Percentiles rank a stretch among this genome's conserved stretches.
These are phyloP conservation scores for Suhomyces vadensis DNA, from an alignment of 805 yeast genomes.

Conservation along the genomic window DNA sequence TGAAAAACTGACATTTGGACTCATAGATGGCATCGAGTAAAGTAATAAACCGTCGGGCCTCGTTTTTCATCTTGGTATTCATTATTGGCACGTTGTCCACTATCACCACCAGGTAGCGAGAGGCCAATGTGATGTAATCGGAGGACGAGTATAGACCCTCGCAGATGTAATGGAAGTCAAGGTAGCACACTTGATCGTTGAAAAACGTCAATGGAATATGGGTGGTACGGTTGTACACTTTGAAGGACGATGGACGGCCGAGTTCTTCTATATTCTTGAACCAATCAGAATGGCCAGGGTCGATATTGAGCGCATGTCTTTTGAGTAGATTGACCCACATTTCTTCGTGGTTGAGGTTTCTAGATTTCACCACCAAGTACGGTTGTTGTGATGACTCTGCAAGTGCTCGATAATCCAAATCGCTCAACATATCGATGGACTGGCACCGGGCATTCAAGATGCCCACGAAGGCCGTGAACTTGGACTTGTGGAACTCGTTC, in stretches of 20 bases:
- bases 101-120: constrained; percentile 56
- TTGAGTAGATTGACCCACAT: constrained; percentile 39
- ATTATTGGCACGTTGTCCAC: constrained; percentile 63
- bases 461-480: constrained; percentile 56
- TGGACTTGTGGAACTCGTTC: constrained; percentile 59
- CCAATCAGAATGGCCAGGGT: constrained; percentile 8
- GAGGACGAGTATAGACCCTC: constrained; percentile 60
- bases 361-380: constrained; percentile 32
- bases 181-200: constrained; percentile 42
- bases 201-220: constrained; percentile 44
- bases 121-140: constrained; percentile 68
- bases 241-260: constrained; percentile 30
- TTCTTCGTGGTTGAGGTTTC: constrained; percentile 18
- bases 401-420: constrained; percentile 52
- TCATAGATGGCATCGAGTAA: constrained; percentile 70
- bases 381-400: constrained; percentile 25
- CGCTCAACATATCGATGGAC: constrained; percentile 60
- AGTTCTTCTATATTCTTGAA: constrained; percentile 12
- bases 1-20: constrained; percentile 57
- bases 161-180: constrained; percentile 57
- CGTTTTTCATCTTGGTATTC: constrained; percentile 58
- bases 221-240: constrained; percentile 58
- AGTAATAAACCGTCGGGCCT: constrained; percentile 68
- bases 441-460: constrained; percentile 61
- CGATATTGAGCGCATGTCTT: constrained; percentile 17